Evolutionary conservation across 2,329 filamentous ascomycete genomes (phyloP), one percentile per base, ranked within the genome.

Genomic region (Colletotrichum horii): DNA sequence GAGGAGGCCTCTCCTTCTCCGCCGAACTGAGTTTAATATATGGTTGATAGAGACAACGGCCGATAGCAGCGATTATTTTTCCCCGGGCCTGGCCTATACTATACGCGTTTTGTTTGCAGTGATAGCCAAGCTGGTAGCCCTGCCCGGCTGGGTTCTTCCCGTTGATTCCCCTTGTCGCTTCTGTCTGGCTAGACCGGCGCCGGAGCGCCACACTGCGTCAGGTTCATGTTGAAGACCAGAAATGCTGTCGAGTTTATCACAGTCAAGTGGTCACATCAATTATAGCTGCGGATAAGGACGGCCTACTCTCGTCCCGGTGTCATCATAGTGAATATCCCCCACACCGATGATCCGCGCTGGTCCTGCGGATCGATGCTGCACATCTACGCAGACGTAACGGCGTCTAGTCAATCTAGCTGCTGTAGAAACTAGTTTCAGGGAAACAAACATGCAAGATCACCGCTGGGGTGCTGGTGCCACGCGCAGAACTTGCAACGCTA

Each of bases 1-100:
- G 48, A 26, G 67, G 71, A 70, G 71, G 67, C 71, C 71, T 71
- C 71, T 58, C 22, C 56, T 12, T 56, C 30, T 4, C n/a, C 48
- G 34, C 9, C 19, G 15, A 22, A 52, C n/a, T 74, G 4, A 22
- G 16, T n/a, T 30, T 11, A 30, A 7, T 19, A 19, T 43, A 15
- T 36, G n/a, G 15, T 69, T 19, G 62, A 15, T 6, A 58, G 19
- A 26, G 34, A 26, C 65, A 22, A 14, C 65, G n/a, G 65, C 30
- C 65, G 48, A 24, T 15, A 30, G 28, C 28, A 52, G 26, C 6
- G 66, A 38, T 38, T 28, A 62, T 22, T 48, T 28, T 56, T 32
- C 22, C 14, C 28, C 52, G 30, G 60, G 34, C 32, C 30, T 8
- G 22, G 22, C 26, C 38, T n/a, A 61, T 32, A 22, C 28, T 9